A percentile compares a stretch with the other conserved stretches of the same genome.
Evolutionary conservation across 2,329 filamentous ascomycete genomes (phyloP).

Genomic region (Xylaria polymorpha): DNA sequence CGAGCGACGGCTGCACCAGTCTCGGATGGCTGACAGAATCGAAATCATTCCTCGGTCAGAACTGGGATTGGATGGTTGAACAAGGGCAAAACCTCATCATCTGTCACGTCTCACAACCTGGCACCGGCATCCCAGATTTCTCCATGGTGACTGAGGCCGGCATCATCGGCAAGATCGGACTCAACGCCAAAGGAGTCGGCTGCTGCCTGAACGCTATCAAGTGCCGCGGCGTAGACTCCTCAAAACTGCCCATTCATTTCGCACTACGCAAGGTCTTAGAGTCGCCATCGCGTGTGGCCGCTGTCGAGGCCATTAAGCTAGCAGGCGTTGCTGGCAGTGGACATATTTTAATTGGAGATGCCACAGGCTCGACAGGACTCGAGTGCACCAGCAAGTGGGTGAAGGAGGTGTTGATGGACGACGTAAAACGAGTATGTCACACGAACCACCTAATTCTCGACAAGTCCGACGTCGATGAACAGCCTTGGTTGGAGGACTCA

Average conservation of each 20-base stretch:
- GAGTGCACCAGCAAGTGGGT: conserved; percentile 56
- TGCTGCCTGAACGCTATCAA: conserved; percentile 71
- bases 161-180: conserved; percentile 73
- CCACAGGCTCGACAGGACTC: conserved; percentile 55
- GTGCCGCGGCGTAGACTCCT: conserved; percentile 63
- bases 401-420: conserved; percentile 46
- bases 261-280: conserved; percentile 68
- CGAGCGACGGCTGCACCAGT: conserved; percentile 67
- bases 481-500: conserved; percentile 50
- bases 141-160: conserved; percentile 69
- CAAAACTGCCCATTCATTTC: conserved; percentile 69
- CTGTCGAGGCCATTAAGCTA: conserved; percentile 56
- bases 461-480: conserved; percentile 48
- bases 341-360: conserved; percentile 63
- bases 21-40: conserved; percentile 57
- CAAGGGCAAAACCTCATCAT: conserved; percentile 63
- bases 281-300: conserved; percentile 58
- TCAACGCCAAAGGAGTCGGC: conserved; percentile 69
- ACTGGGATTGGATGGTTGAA: conserved; percentile 69
- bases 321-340: conserved; percentile 62
- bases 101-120: conserved; percentile 57
- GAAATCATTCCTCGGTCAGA: conserved; percentile 61
- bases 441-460: conserved; percentile 58
- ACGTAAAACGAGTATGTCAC: conserved; percentile 53
- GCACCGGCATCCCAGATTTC: conserved; percentile 57